Evolutionary conservation across 1,284 basidiomycete species (phyloP).

Genomic region (Ganoderma sinense): DNA sequence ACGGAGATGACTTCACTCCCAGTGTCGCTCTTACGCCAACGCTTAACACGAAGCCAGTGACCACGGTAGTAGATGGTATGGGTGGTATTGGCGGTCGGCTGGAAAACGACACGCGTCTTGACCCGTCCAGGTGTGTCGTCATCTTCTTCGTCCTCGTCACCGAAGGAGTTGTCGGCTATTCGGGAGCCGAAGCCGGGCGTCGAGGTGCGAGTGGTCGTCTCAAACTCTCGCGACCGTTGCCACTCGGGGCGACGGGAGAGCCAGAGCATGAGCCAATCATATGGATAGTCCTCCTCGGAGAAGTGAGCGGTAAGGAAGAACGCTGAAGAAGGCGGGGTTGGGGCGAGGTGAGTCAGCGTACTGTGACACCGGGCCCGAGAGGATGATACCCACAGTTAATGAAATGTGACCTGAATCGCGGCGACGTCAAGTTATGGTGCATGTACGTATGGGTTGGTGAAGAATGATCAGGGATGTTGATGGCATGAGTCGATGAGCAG

Average conservation of each 20-base stretch:
- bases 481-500: not conserved
- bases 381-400: conserved; percentile 71
- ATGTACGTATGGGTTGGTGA: conserved; percentile 21
- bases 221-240: conserved; percentile 85
- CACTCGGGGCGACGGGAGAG: conserved; percentile 81
- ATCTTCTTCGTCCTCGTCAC: conserved; percentile 63
- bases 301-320: conserved; percentile 89
- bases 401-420: conserved; percentile 69
- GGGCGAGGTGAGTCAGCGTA: conserved; percentile 30
- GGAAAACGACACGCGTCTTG: conserved; percentile 83
- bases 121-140: conserved; percentile 66
- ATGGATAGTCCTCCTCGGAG: conserved; percentile 84
- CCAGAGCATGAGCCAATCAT: conserved; percentile 87
- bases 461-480: conserved; percentile 16
- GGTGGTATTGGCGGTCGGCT: conserved; percentile 83
- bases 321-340: conserved; percentile 48
- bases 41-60: conserved; percentile 79
- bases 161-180: conserved; percentile 63
- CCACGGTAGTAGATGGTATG: conserved; percentile 85
- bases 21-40: conserved; percentile 70
- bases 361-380: conserved; percentile 20
- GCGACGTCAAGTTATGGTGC: conserved; percentile 13
- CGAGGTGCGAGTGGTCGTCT: conserved; percentile 77
- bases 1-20: conserved; percentile 78
- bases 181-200: conserved; percentile 57